Evolutionary conservation across 495 filamentous ascomycete species (phyloP).

Genomic region (Antarctomyces pellizariae): DNA sequence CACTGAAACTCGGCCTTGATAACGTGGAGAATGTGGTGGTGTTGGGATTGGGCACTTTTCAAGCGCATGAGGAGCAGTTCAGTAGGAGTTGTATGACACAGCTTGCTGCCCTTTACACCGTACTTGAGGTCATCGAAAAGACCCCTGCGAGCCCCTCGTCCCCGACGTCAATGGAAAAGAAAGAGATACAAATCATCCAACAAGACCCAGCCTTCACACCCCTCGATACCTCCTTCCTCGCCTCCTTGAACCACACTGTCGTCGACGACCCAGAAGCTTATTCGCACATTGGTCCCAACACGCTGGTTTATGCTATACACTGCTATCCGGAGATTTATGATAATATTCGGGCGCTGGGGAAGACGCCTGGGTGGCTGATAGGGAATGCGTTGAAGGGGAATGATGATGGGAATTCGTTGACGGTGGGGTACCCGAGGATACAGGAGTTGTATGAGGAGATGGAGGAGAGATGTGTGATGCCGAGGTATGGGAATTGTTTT

Average conservation of each 20-base stretch:
- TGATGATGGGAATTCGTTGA: conserved; percentile 10
- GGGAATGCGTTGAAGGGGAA: conserved; percentile 9
- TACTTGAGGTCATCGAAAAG: conserved; percentile 22
- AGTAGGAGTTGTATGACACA: conserved; percentile 21
- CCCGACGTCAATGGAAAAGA: conserved; percentile 7
- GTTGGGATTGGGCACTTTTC: conserved; percentile 29
- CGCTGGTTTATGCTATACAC: conserved; percentile 33
- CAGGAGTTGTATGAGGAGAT: no score
- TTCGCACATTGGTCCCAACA: conserved; percentile 21
- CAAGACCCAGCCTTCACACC: conserved; percentile 53
- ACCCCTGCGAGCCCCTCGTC: not conserved
- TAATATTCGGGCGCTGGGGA: conserved; percentile 10
- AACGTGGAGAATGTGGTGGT: conserved; percentile 14
- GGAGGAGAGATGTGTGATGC: no score
- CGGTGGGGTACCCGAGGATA: no score
- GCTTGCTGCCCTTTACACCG: conserved; percentile 32
- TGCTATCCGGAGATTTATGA: conserved; percentile 24
- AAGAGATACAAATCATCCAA: conserved; percentile 22
- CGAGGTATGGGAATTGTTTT: no score
- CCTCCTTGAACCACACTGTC: conserved; percentile 24
- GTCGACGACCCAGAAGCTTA: conserved; percentile 35
- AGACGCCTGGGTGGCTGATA: conserved; percentile 8
- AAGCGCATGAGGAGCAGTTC: conserved; percentile 6
- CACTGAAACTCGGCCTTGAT: not conserved
- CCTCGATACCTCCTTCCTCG: conserved; percentile 33